Base-by-base conservation (phyloP, 176 grass and related monocot genomes). In the Bromus sterilis region DNA sequence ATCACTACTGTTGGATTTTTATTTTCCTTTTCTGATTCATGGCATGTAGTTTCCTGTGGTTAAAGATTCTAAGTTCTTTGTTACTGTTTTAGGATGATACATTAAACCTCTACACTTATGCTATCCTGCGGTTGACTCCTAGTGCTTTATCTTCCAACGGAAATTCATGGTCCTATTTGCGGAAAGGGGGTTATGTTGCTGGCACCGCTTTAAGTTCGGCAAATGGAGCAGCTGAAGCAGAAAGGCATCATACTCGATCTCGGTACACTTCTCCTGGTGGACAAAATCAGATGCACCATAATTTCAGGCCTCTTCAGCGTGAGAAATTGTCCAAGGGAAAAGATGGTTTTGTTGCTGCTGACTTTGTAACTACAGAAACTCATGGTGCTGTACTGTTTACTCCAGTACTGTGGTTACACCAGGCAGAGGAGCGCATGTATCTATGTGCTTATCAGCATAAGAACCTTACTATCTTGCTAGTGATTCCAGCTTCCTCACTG, bases 161-260 rank as follows among this genome's bases (percentile, higher is more conserved):
- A 49, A 91, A 61, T 39, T 93, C 96, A 57, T 99, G 96, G 96
- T 99, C 93, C 48, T 95, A 99, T 95, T 82, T 99, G 86, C 76
- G 89, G 56, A 99, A 89, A 83, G 96, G 91, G 68, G 69, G 73
- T 84, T 90, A 89, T 71, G 43, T 86, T 84, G 59, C 85, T 60
- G 70, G 73, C 13, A 69, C 81, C 46, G 78, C 51, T 58, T 82
- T 84, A 91, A 92, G 78, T 87, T 88, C 77, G 25, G 71, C 86
- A 71, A 90, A 91, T 79, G 58, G 86, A 75, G 74, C 76, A 86
- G 71, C 80, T 84, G 37, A 80, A 20, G 55, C 76, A 87, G 87
- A 94, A 77, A 91, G 89, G 86, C 83, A 97, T 82, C 64, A 33
- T 53, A 89, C 75, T 76, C 78, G 64, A 91, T 89, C 92, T 89